Evolutionary conservation across 352 stramenopile genomes (phyloP).

Genomic region (Phytophthora hybrid): DNA sequence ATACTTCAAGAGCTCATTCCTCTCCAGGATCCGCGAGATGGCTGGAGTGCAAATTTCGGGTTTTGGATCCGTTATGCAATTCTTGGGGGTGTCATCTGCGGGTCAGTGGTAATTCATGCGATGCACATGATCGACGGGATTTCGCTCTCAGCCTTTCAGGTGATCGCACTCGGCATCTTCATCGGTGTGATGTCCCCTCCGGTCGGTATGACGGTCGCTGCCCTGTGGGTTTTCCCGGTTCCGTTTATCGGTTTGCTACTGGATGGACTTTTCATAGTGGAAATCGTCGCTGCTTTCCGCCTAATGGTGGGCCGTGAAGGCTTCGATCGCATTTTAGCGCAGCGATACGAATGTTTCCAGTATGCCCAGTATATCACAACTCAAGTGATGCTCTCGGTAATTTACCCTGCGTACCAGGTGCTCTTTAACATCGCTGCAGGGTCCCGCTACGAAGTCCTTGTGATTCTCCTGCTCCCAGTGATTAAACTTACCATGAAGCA

Average conservation of each 20-base stretch:
- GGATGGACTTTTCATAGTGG: neutral
- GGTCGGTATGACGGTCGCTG: slow-evolving; percentile 1
- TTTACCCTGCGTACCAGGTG: slow-evolving; percentile 10
- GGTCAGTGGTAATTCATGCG: neutral
- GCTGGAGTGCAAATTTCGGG: neutral
- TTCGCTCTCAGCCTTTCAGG: neutral
- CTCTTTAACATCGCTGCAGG: neutral
- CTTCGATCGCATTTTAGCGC: neutral
- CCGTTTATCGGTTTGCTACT: slow-evolving; percentile 8
- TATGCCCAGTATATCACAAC: neutral
- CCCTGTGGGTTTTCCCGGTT: slow-evolving; percentile 3
- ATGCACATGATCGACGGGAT: slow-evolving; percentile 12
- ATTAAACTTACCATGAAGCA: slow-evolving; percentile 22
- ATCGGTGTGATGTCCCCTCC: neutral
- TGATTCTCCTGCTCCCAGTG: slow-evolving; percentile 2
- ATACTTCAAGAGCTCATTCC: slow-evolving; percentile 9
- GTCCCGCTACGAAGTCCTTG: neutral
- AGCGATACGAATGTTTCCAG: neutral
- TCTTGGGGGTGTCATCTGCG: slow-evolving; percentile 2
- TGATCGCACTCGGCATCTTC: neutral
- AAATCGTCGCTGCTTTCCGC: neutral
- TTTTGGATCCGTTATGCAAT: slow-evolving; percentile 4
- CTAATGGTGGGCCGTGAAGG: neutral
- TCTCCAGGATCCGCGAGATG: neutral
- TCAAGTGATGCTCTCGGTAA: slow-evolving; percentile 1